These are phyloP conservation scores for Echeveria elegans DNA, from an alignment of 164 flowering plant species.

Conservation along the genomic window DNA sequence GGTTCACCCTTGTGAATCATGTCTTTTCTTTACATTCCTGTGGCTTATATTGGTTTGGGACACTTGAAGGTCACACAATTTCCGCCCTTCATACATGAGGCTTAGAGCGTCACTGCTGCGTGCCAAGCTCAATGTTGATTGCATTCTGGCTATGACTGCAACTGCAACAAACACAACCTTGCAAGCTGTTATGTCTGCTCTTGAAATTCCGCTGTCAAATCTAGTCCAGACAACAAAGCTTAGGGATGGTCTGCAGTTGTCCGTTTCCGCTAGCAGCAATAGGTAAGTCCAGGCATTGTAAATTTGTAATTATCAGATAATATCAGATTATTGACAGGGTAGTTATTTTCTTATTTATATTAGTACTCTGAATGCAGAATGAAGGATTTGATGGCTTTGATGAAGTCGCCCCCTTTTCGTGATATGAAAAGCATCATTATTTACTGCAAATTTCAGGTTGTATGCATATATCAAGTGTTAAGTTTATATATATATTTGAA, in stretches of 20 bases:
- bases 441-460: slow-evolving; percentile 97
- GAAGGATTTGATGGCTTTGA: slow-evolving; percentile 65
- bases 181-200: slow-evolving; percentile 57
- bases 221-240: slow-evolving; percentile 51
- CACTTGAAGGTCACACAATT: slow-evolving; percentile 85
- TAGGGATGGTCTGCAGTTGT: slow-evolving; percentile 70
- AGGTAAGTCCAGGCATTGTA: slow-evolving; percentile 38
- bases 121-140: slow-evolving; percentile 46
- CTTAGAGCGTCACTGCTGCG: slow-evolving; percentile 75
- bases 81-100: slow-evolving; percentile 93
- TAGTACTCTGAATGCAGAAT: slow-evolving; percentile 29
- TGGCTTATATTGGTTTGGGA: not conserved
- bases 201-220: slow-evolving; percentile 66
- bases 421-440: slow-evolving; percentile 70
- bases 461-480: not conserved
- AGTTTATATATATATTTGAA: not conserved
- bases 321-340: not conserved
- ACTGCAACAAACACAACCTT: slow-evolving; percentile 77
- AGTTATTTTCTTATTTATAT: not conserved
- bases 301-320: not conserved
- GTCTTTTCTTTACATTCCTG: not conserved
- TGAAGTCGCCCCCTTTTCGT: slow-evolving; percentile 53
- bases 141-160: slow-evolving; percentile 98
- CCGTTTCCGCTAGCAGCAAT: slow-evolving; percentile 54
- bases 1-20: no score